phyloP scores from a whole-genome alignment of 495 filamentous ascomycete genomes.

The Massariosphaeria phaeospora region DNA sequence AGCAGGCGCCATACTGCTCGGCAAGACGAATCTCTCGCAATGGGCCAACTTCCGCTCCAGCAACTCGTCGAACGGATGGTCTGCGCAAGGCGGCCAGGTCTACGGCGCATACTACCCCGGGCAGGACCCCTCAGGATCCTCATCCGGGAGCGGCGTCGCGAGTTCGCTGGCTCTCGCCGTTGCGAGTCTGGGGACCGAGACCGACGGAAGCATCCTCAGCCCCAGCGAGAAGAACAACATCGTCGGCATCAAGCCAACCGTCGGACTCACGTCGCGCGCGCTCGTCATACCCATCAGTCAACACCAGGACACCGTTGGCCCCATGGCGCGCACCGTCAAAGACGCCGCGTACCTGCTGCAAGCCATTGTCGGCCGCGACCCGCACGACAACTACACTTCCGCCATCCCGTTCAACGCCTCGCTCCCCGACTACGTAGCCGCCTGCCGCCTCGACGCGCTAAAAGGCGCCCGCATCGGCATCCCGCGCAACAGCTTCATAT shows the following conservation, averaged over 20 bases:
- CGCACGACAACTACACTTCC: conserved; percentile 50
- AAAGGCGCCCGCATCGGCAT: conserved; percentile 51
- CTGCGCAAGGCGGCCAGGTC: conserved; percentile 50
- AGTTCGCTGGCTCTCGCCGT: conserved; percentile 48
- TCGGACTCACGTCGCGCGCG: conserved; percentile 59
- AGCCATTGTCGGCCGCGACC: conserved; percentile 55
- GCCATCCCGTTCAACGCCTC: conserved; percentile 45
- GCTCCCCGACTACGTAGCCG: conserved; percentile 49
- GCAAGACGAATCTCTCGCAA: conserved; percentile 52
- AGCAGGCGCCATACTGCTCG: conserved; percentile 45
- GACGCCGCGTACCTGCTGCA: conserved; percentile 63
- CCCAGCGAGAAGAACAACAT: conserved; percentile 40
- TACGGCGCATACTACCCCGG: conserved; percentile 48
- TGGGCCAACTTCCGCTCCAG: conserved; percentile 52
- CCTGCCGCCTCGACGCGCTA: conserved; percentile 48
- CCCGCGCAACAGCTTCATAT: conserved; percentile 43
- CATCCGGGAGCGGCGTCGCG: conserved; percentile 50
- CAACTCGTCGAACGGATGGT: conserved; percentile 53
- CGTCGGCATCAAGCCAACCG: conserved; percentile 62
- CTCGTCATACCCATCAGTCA: conserved; percentile 59
- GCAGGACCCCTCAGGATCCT: conserved; percentile 53
- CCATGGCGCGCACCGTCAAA: conserved; percentile 59
- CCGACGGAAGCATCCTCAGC: conserved; percentile 40
- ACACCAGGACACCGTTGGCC: conserved; percentile 62
- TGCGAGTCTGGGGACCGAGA: conserved; percentile 49